phyloP scores from a whole-genome alignment of 805 yeast species.

The Saturnispora dispora region DNA sequence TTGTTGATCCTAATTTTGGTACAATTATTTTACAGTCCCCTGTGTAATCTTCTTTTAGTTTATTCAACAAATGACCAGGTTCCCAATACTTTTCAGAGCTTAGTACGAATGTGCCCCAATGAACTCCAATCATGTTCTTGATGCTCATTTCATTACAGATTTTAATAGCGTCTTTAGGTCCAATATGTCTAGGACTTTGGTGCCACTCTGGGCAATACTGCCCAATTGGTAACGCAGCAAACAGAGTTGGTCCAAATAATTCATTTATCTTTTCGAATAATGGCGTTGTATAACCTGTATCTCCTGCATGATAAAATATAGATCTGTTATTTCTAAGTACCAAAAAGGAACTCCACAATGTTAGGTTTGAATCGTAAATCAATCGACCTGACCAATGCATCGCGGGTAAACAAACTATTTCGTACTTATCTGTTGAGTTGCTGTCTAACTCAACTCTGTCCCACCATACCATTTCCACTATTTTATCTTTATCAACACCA shows the following conservation, averaged over 20 bases:
- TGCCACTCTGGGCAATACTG: conserved; percentile 96
- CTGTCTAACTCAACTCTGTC: conserved; percentile 35
- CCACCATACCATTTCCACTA: conserved; percentile 92
- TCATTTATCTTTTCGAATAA: conserved; percentile 59
- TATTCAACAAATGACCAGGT: conserved; percentile 55
- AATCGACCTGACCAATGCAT: conserved; percentile 95
- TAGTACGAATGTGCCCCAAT: conserved; percentile 92
- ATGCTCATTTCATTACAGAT: conserved; percentile 58
- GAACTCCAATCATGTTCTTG: conserved; percentile 70
- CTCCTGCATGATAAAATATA: conserved; percentile 85
- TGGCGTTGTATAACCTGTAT: conserved; percentile 79
- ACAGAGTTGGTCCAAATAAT: conserved; percentile 51
- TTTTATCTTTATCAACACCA: conserved; percentile 43
- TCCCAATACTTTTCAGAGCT: conserved; percentile 84
- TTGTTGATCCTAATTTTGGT: conserved; percentile 72
- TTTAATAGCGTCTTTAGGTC: conserved; percentile 66
- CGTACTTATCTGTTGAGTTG: conserved; percentile 43
- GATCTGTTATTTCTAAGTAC: conserved; percentile 60
- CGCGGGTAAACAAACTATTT: conserved; percentile 83
- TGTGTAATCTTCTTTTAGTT: conserved; percentile 36
- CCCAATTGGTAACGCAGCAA: conserved; percentile 85
- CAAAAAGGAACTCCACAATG: conserved; percentile 86
- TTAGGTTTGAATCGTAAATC: conserved; percentile 66
- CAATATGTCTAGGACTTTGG: conserved; percentile 78
- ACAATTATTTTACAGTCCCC: conserved; percentile 38